phyloP scores from a whole-genome alignment of 2,329 filamentous ascomycete genomes.

The Xylaria sp. region DNA sequence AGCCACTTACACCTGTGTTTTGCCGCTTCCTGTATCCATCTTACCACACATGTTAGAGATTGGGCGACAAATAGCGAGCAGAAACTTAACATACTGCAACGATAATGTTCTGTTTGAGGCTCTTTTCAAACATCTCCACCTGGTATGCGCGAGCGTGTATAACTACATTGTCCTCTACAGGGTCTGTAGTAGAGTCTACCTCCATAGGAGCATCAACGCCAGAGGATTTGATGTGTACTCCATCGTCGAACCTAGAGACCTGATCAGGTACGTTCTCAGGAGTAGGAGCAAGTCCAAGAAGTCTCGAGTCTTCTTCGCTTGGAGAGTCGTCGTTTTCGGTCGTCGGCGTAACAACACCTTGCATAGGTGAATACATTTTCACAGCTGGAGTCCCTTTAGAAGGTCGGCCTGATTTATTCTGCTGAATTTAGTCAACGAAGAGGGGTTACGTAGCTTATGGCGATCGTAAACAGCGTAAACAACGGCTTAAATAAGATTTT shows the following conservation, averaged over 20 bases:
- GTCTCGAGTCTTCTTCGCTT: constrained; percentile 25
- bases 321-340: constrained; percentile 8
- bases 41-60: constrained; percentile 38
- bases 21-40: constrained; percentile 86
- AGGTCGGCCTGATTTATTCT: background rate
- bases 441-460: background rate
- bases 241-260: background rate
- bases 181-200: constrained; percentile 14
- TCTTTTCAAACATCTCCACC: constrained; percentile 78
- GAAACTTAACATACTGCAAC: constrained; percentile 65
- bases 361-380: constrained; percentile 19
- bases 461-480: background rate
- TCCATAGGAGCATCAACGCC: constrained; percentile 5
- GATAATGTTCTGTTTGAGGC: constrained; percentile 75
- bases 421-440: background rate
- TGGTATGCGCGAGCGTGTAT: constrained; percentile 72
- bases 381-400: background rate
- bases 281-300: constrained; percentile 15
- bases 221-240: background rate
- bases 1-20: constrained; percentile 75
- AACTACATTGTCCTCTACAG: constrained; percentile 40
- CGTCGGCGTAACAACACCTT: constrained; percentile 1
- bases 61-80: background rate
- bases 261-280: constrained; percentile 1
- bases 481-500: background rate